Conservation (phyloP, 2,329 filamentous ascomycete genomes). For the Pezicula radicicola region DNA sequence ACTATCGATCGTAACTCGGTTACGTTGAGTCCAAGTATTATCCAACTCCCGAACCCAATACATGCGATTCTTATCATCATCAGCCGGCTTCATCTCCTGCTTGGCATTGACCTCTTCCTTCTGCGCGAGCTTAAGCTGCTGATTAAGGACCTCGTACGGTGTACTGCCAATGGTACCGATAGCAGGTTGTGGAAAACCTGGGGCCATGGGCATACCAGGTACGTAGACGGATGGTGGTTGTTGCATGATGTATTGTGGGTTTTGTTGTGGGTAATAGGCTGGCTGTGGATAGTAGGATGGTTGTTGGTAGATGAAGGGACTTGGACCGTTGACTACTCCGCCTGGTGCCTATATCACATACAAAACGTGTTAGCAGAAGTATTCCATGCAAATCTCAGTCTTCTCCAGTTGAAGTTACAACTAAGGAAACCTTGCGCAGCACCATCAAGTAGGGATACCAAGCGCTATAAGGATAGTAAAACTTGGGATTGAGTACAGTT, state of each 20-base stretch:
- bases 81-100: slow-evolving; percentile 61
- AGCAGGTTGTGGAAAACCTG: slow-evolving; percentile 12
- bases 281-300: slow-evolving; percentile 2
- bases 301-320: slow-evolving; percentile 8
- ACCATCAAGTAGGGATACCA: neutral
- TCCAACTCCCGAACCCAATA: slow-evolving; percentile 62
- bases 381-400: neutral
- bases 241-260: slow-evolving; percentile 2
- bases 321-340: neutral
- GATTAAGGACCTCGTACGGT: slow-evolving; percentile 15
- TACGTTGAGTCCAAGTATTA: slow-evolving; percentile 56
- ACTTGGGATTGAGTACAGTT: slow-evolving; percentile 9
- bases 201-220: slow-evolving; percentile 1
- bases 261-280: neutral
- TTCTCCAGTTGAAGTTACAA: neutral
- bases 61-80: slow-evolving; percentile 56
- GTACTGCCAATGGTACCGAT: slow-evolving; percentile 17
- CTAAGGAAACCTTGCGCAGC: neutral
- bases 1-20: slow-evolving; percentile 57
- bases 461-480: slow-evolving; percentile 5
- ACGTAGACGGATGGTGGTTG: slow-evolving; percentile 5
- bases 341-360: neutral
- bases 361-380: neutral
- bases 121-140: slow-evolving; percentile 19
- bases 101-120: slow-evolving; percentile 18